Evolutionary conservation across 1,284 basidiomycete genomes (phyloP).

Genomic region (Coniophora puteana): DNA sequence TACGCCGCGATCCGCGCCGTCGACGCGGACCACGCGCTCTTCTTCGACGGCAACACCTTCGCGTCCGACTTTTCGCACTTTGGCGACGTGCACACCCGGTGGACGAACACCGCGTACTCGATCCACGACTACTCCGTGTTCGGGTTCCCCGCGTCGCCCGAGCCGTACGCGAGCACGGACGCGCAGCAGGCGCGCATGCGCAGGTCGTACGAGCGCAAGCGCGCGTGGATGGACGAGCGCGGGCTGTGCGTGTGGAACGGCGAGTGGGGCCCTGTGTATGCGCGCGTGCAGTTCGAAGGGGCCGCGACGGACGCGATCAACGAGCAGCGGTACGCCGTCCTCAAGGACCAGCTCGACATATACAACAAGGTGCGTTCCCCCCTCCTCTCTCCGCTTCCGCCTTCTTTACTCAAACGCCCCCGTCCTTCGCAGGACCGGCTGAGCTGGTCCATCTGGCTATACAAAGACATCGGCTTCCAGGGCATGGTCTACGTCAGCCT

Average conservation of each 20-base stretch:
- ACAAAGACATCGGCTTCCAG: slow-evolving; percentile 85
- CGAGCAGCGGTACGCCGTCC: slow-evolving; percentile 57
- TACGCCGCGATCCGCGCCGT: slow-evolving; percentile 61
- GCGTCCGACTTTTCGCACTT: slow-evolving; percentile 74
- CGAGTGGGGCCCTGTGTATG: slow-evolving; percentile 73
- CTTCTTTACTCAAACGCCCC: slow-evolving; percentile 3
- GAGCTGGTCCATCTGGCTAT: slow-evolving; percentile 84
- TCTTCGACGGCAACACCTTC: slow-evolving; percentile 72
- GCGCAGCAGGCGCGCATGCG: slow-evolving; percentile 50
- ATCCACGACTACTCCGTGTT: slow-evolving; percentile 63
- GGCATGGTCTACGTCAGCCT: slow-evolving; percentile 73
- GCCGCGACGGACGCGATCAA: slow-evolving; percentile 61
- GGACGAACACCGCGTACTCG: slow-evolving; percentile 68
- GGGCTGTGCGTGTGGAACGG: slow-evolving; percentile 75
- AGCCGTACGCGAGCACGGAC: slow-evolving; percentile 48
- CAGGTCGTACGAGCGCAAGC: slow-evolving; percentile 62
- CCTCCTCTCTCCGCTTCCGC: neutral
- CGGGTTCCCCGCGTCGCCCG: slow-evolving; percentile 67
- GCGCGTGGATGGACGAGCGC: slow-evolving; percentile 62
- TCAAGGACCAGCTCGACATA: slow-evolving; percentile 71
- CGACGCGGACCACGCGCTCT: slow-evolving; percentile 65
- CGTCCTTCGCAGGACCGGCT: slow-evolving; percentile 49
- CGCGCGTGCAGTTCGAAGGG: slow-evolving; percentile 54
- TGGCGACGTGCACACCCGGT: slow-evolving; percentile 48
- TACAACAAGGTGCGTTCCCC: slow-evolving; percentile 52